phyloP scores from a whole-genome alignment of 2,329 filamentous ascomycete genomes.

The Coniochaeta prunicola region DNA sequence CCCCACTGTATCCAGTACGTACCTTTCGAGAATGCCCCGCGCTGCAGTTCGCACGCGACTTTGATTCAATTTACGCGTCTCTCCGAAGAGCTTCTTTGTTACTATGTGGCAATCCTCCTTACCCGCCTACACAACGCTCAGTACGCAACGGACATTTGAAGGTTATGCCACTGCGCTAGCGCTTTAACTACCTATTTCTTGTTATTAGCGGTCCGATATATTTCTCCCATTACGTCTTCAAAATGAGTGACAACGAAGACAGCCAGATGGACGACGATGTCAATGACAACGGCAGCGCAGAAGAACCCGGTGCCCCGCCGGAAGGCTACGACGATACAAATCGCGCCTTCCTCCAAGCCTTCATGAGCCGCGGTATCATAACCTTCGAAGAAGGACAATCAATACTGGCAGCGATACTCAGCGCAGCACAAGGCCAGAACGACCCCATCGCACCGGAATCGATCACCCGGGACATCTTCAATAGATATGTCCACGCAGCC shows the following conservation, averaged over 20 bases:
- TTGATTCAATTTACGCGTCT: neutral
- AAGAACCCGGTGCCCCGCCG: conserved; percentile 11
- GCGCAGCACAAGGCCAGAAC: conserved; percentile 29
- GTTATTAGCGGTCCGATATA: too few species aligned
- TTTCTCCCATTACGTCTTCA: neutral
- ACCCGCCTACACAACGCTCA: too few species aligned
- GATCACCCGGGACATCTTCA: conserved; percentile 61
- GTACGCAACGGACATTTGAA: neutral
- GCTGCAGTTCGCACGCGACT: neutral
- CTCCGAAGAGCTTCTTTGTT: neutral
- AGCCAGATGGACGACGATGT: conserved; percentile 16
- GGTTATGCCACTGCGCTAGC: too few species aligned
- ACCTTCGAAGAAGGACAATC: conserved; percentile 67
- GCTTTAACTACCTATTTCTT: too few species aligned
- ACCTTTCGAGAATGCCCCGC: neutral
- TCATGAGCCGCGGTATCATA: conserved; percentile 71
- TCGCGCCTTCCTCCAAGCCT: conserved; percentile 83
- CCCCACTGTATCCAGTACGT: too few species aligned
- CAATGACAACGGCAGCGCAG: conserved; percentile 18
- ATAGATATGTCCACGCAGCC: conserved; percentile 60
- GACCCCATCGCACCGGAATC: conserved; percentile 47
- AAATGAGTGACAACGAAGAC: conserved; percentile 2
- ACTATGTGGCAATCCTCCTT: neutral
- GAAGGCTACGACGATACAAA: conserved; percentile 54
- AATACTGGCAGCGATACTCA: conserved; percentile 70